These are phyloP conservation scores for Zymoseptoria ardabiliae DNA, from an alignment of 2,329 filamentous ascomycete species.

Conservation along the genomic window DNA sequence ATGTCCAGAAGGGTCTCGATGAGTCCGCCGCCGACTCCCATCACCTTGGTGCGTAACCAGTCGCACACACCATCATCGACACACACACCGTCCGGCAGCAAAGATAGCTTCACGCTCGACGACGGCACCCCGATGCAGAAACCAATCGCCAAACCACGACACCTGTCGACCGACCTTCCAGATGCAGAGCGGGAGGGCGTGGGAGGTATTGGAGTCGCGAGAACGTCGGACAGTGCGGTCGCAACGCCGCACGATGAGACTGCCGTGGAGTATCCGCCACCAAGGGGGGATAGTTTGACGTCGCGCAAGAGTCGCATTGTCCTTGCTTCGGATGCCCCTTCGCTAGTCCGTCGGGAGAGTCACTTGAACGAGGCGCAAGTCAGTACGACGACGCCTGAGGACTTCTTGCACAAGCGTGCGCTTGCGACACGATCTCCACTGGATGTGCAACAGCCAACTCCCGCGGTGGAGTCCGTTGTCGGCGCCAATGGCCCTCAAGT, in stretches of 20 bases:
- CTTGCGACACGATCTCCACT: slow-evolving; percentile 2
- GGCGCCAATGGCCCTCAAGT: background rate
- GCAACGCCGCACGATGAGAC: slow-evolving; percentile 10
- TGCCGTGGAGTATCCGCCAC: slow-evolving; percentile 8
- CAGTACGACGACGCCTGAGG: slow-evolving; percentile 6
- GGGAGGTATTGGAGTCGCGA: slow-evolving; percentile 35
- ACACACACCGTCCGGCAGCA: slow-evolving; percentile 1
- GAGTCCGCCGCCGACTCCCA: background rate
- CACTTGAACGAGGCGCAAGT: slow-evolving; percentile 1
- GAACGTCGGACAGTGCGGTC: slow-evolving; percentile 31
- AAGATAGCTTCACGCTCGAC: slow-evolving; percentile 8
- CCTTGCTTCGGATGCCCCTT: slow-evolving; percentile 4
- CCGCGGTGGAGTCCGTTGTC: background rate
- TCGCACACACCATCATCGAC: background rate
- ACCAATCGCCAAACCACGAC: slow-evolving; percentile 1
- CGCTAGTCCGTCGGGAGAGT: slow-evolving; percentile 1
- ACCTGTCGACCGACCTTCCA: slow-evolving; percentile 3
- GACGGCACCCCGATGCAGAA: slow-evolving; percentile 1
- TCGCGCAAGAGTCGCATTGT: slow-evolving; percentile 4
- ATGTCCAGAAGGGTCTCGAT: background rate
- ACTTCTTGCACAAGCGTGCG: slow-evolving; percentile 12
- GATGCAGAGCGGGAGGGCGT: slow-evolving; percentile 4
- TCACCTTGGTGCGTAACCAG: background rate
- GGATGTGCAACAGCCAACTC: slow-evolving; percentile 1
- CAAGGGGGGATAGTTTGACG: slow-evolving; percentile 13